phyloP scores from a whole-genome alignment of 345 rosid species.

The Clausena lansium region DNA sequence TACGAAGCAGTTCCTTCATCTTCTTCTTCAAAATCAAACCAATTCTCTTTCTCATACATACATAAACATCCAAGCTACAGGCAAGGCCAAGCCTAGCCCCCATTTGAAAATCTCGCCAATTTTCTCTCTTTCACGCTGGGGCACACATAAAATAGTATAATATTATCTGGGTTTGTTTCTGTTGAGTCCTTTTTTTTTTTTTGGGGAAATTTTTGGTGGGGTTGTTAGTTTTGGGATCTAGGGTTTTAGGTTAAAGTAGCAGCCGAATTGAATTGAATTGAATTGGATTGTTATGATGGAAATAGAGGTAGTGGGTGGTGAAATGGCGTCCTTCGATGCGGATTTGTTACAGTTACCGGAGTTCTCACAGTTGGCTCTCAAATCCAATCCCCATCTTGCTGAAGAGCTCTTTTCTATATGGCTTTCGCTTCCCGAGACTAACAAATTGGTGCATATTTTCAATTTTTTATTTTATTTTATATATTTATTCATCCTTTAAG shows the following conservation, averaged over 20 bases:
- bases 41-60: not conserved
- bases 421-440: slow-evolving; percentile 86
- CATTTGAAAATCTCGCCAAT: not conserved
- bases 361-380: slow-evolving; percentile 64
- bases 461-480: not conserved
- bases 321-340: slow-evolving; percentile 60
- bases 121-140: not conserved
- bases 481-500: not conserved
- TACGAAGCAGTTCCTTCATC: not conserved
- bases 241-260: slow-evolving; percentile 26
- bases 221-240: slow-evolving; percentile 9
- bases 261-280: slow-evolving; percentile 18
- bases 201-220: not conserved
- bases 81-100: not conserved
- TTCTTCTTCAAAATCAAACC: slow-evolving; percentile 2
- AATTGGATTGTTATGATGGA: slow-evolving; percentile 17
- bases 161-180: not conserved
- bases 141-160: not conserved
- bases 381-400: slow-evolving; percentile 67
- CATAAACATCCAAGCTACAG: not conserved
- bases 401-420: slow-evolving; percentile 84
- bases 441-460: slow-evolving; percentile 53
- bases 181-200: not conserved
- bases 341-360: slow-evolving; percentile 84
- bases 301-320: slow-evolving; percentile 45